These are phyloP conservation scores for Colletotrichum sp. DNA, from an alignment of 2,329 filamentous ascomycete genomes.

Conservation along the genomic window DNA sequence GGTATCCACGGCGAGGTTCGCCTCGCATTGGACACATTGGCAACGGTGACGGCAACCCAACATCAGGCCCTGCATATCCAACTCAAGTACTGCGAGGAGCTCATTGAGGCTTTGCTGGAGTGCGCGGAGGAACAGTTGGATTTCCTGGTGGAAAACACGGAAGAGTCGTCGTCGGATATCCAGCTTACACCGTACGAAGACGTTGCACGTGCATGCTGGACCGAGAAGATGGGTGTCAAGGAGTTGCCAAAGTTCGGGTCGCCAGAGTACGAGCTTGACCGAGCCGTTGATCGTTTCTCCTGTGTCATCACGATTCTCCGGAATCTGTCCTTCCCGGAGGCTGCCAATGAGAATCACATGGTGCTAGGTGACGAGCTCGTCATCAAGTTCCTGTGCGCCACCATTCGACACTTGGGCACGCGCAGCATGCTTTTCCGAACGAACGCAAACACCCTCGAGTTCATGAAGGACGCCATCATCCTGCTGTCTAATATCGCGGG, in stretches of 20 bases:
- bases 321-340: conserved; percentile 81
- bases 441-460: conserved; percentile 86
- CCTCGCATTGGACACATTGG: conserved; percentile 84
- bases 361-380: conserved; percentile 78
- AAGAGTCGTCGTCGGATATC: conserved; percentile 86
- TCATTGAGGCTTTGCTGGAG: conserved; percentile 87
- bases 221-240: conserved; percentile 75
- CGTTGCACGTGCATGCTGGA: conserved; percentile 76
- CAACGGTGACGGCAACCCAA: conserved; percentile 67
- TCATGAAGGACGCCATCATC: conserved; percentile 94
- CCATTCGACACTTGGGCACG: conserved; percentile 87
- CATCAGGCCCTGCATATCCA: conserved; percentile 68
- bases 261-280: conserved; percentile 80
- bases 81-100: conserved; percentile 80
- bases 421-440: conserved; percentile 85
- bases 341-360: conserved; percentile 66
- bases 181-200: conserved; percentile 88
- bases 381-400: conserved; percentile 81
- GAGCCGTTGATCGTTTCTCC: conserved; percentile 84
- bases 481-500: conserved; percentile 89
- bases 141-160: conserved; percentile 80
- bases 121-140: conserved; percentile 91
- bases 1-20: conserved; percentile 91
- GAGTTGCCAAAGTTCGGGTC: conserved; percentile 78
- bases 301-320: conserved; percentile 92